Evolutionary conservation across 192 early-diverging fungal genomes (phyloP), one percentile per base, ranked within the genome.

Genomic region (Coemansia sp.): DNA sequence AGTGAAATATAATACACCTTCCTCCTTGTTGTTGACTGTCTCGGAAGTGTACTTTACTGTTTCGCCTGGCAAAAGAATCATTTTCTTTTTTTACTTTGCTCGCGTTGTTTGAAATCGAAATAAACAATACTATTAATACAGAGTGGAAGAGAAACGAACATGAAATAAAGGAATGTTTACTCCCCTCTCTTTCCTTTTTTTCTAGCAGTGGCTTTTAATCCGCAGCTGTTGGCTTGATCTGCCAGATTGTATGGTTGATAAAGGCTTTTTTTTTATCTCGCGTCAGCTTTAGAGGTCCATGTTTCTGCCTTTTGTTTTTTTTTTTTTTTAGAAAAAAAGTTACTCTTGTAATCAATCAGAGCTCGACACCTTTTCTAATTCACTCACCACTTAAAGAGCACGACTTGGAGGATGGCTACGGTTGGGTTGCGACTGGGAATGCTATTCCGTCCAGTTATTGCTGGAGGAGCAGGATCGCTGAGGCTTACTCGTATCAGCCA

Each of bases 1-100:
- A 36, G 85, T 87, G 57, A 84, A 68, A 57, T 82, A 82, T 39
- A 85, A 60, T 1, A 64, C 72, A n/a, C 87, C 87, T 6, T 77
- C 66, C 15, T 64, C 66, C 46, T 76, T 81, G 44, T 81, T 76
- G 55, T 20, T 64, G 2, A 46, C 18, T 12, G 81, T 73, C 23
- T 64, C 57, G 30, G 81, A 84, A 6, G 75, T 67, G 35, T 72
- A 63, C 46, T 69, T 73, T 15, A 75, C 46, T 4, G 66, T 20
- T 55, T 84, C 81, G 0, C 73, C 69, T 0, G 75, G 75, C 6
- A 72, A 49, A 26, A 72, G 62, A 44, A 72, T 57, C 76, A 77
- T 67, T 10, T 46, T 46, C 3, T 30, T 30, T 3, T 30, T 30
- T 30, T 30, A 2, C 30, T 30, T 30, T 30, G 30, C 30, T 3